Conservation (phyloP, 2,329 filamentous ascomycete genomes). For the Sporothrix globosa region DNA sequence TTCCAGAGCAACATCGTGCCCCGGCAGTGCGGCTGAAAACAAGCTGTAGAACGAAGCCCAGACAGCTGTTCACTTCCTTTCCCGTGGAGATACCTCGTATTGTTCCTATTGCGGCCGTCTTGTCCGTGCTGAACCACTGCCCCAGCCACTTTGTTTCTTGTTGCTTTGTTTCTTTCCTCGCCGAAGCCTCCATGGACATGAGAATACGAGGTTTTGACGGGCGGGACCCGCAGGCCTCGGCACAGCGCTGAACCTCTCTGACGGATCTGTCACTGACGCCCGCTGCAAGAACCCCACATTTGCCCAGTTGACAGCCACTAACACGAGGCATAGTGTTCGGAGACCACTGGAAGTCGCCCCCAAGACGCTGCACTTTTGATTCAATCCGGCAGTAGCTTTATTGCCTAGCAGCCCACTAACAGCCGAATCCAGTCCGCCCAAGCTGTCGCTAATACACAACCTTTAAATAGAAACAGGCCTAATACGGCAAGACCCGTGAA, state of each 20-base stretch:
- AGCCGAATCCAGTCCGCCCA: not conserved
- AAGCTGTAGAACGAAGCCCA: not conserved
- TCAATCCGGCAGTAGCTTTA: not conserved
- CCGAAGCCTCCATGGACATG: not conserved
- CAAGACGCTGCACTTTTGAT: constrained; percentile 1
- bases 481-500: not conserved
- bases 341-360: not conserved
- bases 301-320: not conserved
- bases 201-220: constrained; percentile 12
- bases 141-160: constrained; percentile 17
- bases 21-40: not conserved
- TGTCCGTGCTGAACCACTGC: constrained; percentile 1
- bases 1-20: constrained; percentile 7
- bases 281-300: not conserved
- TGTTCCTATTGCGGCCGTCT: not conserved
- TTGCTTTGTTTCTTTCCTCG: not conserved
- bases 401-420: not conserved
- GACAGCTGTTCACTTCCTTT: not conserved
- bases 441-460: not conserved
- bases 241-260: not conserved
- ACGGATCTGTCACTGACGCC: not conserved
- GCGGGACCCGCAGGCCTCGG: not conserved
- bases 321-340: not conserved
- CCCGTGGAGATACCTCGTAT: not conserved
- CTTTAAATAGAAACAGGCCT: constrained; percentile 21